Conservation (phyloP, 2,329 filamentous ascomycete species). For the Hypoxylon sp. region DNA sequence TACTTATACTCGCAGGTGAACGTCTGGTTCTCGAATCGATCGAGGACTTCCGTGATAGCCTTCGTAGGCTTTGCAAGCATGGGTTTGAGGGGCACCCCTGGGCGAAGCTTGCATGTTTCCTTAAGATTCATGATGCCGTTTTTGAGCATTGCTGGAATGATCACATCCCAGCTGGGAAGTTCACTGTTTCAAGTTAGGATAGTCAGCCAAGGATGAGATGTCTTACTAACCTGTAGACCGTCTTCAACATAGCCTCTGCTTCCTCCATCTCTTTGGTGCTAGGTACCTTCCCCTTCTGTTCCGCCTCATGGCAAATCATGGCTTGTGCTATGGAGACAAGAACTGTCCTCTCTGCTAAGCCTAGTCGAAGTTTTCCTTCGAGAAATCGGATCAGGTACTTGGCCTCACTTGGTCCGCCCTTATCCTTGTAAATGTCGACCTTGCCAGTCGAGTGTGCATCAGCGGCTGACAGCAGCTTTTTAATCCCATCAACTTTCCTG, state of each 20-base stretch:
- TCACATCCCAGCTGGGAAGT: conserved; percentile 93
- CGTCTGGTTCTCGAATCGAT: conserved; percentile 93
- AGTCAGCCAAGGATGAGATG: not conserved
- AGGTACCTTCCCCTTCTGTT: conserved; percentile 77
- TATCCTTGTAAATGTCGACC: conserved; percentile 91
- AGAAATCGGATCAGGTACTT: conserved; percentile 95
- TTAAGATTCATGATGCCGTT: conserved; percentile 87
- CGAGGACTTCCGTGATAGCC: conserved; percentile 95
- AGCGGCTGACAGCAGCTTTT: conserved; percentile 93
- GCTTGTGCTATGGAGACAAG: conserved; percentile 92
- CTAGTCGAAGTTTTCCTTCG: conserved; percentile 93
- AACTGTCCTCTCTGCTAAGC: conserved; percentile 92
- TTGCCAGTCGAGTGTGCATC: conserved; percentile 82
- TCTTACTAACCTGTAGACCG: conserved; percentile 81
- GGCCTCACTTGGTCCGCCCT: conserved; percentile 93
- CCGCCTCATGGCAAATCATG: conserved; percentile 85
- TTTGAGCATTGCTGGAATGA: conserved; percentile 89
- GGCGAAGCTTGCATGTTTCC: conserved; percentile 90
- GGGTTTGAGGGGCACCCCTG: conserved; percentile 94
- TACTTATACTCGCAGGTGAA: conserved; percentile 99
- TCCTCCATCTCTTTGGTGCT: conserved; percentile 83
- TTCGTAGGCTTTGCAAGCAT: conserved; percentile 99
- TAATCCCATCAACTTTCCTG: conserved; percentile 93
- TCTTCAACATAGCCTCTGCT: conserved; percentile 88
- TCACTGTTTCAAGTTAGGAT: conserved; percentile 73